A percentile compares a stretch with the other conserved stretches of the same genome.
These are phyloP conservation scores for Laguncularia racemosa DNA, from an alignment of 345 rosid species.

Conservation along the genomic window DNA sequence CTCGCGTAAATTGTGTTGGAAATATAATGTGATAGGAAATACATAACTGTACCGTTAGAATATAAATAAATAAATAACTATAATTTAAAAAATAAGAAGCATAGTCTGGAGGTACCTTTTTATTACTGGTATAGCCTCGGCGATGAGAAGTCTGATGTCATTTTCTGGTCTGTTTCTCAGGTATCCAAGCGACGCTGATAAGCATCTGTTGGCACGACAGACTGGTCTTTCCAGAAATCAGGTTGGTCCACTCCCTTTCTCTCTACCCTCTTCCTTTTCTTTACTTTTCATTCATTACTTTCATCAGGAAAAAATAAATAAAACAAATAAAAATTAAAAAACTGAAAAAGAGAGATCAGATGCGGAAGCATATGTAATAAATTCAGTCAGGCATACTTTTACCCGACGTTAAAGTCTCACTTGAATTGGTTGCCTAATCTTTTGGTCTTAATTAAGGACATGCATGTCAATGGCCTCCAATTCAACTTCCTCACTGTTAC, in stretches of 20 bases:
- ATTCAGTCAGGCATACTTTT: no score
- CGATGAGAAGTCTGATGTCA: conserved; percentile 39
- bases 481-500: no score
- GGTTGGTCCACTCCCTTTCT: conserved; percentile 36
- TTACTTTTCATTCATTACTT: background rate
- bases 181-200: conserved; percentile 99
- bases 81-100: background rate
- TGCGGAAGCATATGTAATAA: no score
- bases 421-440: no score
- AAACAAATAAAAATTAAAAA: no score
- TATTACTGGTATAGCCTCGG: background rate
- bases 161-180: conserved; percentile 90
- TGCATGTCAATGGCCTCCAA: no score
- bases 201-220: conserved; percentile 97
- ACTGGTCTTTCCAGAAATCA: conserved; percentile 98
- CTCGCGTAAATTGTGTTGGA: no score
- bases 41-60: background rate
- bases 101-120: conserved; percentile 15
- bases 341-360: no score
- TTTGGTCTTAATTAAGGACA: no score
- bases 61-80: no score
- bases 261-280: background rate
- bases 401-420: no score
- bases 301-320: no score
- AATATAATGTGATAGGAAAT: conserved; percentile 12